Evolutionary conservation across 179 eudicot genomes (phyloP).

Genomic region (Amaranthus tricolor): DNA sequence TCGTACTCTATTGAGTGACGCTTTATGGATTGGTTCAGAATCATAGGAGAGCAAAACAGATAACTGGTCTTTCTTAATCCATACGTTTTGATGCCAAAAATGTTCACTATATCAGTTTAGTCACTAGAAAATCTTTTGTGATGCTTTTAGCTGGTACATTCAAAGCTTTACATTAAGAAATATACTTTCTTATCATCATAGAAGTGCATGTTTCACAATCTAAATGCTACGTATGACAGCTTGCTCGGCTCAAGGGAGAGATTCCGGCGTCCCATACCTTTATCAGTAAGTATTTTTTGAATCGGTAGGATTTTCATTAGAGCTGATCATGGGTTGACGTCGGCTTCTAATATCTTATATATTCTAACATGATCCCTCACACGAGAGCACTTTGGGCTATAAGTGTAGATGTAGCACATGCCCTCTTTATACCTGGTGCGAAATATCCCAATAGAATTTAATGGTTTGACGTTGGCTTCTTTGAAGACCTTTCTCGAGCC

Average conservation of each 20-base stretch:
- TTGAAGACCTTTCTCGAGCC: no score
- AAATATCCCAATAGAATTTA: no score
- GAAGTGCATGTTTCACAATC: conserved; percentile 36
- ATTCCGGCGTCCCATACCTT: conserved; percentile 61
- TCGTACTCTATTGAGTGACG: not conserved
- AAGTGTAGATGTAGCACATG: no score
- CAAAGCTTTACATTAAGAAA: not conserved
- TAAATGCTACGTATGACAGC: conserved; percentile 60
- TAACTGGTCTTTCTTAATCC: not conserved
- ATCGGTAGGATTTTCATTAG: not conserved
- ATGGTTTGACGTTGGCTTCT: not conserved
- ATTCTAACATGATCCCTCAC: no score
- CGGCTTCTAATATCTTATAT: no score
- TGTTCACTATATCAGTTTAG: no score
- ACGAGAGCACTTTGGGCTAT: no score
- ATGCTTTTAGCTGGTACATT: not conserved
- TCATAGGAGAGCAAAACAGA: not conserved
- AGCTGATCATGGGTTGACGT: not conserved
- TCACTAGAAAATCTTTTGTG: not conserved
- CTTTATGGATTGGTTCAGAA: not conserved
- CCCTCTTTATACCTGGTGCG: no score
- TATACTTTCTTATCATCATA: conserved; percentile 8
- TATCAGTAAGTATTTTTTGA: conserved; percentile 48
- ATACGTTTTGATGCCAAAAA: not conserved
- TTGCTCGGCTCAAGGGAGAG: conserved; percentile 59